Evolutionary conservation across 169 alveolate genomes (phyloP), one percentile per base, ranked within the genome.

Genomic region (Cryptosporidium xiaoi): DNA sequence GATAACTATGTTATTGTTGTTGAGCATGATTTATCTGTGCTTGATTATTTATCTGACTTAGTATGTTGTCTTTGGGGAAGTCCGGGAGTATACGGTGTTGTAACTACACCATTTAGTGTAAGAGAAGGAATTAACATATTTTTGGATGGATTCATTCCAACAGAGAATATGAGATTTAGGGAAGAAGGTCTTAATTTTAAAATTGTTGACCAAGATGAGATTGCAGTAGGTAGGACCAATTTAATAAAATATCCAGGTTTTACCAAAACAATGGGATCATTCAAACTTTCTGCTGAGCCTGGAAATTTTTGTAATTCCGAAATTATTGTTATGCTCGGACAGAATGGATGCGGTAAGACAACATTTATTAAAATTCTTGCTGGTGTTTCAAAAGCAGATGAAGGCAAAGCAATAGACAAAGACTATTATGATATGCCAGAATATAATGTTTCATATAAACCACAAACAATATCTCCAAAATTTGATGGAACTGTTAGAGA

Each of bases 81-180:
- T 71, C 99, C 99, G 27, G 98, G 99, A 31, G 99, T 98, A 40
- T 99, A 99, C 92, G 99, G 99, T n/a, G 99, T 99, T 2, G 99
- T 99, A 13, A 98, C 99, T n/a, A 94, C 97, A 93, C 99, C 99
- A 31, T 97, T 96, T 90, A 93, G 98, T 65, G 99, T 99, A 0
- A 91, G 99, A 51, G 99, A 99, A 93, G 98, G 97, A 34, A 98
- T 99, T 92, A 99, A 99, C 91, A 95, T 98, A 5, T 99, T 98
- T 94, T 92, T 99, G 40, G 99, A 97, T 65, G 99, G 99, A 36
- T 98, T 98, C 90, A 93, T 99, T 13, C 99, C 99, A 44, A 97
- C 99, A 7, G 99, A 99, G 90, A 99, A 99, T 87, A 95, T 99
- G 94, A 93, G 99, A 89, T 98, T 99, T 90, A 94, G 99, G 60